These are phyloP conservation scores for Ophiosphaerella herpotricha DNA, from an alignment of 2,329 filamentous ascomycete species.

Conservation along the genomic window DNA sequence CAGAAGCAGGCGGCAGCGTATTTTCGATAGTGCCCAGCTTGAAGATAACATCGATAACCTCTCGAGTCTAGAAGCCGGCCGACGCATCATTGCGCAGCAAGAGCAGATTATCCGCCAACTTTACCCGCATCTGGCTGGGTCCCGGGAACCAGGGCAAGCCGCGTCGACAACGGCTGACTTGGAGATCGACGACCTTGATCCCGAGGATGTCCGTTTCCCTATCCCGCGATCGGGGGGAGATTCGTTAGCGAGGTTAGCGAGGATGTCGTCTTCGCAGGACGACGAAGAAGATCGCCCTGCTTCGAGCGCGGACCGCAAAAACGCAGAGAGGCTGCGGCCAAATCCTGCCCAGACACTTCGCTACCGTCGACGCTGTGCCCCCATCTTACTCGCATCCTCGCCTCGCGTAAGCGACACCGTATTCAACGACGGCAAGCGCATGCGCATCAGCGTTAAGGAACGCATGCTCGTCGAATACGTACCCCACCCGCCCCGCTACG, in stretches of 20 bases:
- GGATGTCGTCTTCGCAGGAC: slow-evolving; percentile 20
- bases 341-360: slow-evolving; percentile 46
- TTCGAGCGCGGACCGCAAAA: slow-evolving; percentile 5
- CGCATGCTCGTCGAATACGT: slow-evolving; percentile 50
- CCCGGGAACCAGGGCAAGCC: slow-evolving; percentile 10
- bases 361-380: slow-evolving; percentile 55
- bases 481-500: slow-evolving; percentile 52
- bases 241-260: slow-evolving; percentile 15
- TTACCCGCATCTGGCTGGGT: slow-evolving; percentile 49
- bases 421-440: slow-evolving; percentile 47
- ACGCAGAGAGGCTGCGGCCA: slow-evolving; percentile 21
- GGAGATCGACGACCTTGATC: slow-evolving; percentile 45
- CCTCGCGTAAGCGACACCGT: slow-evolving; percentile 54
- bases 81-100: slow-evolving; percentile 53
- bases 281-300: slow-evolving; percentile 27
- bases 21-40: slow-evolving; percentile 39
- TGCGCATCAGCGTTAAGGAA: slow-evolving; percentile 51
- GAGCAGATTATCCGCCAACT: slow-evolving; percentile 54
- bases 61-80: slow-evolving; percentile 35
- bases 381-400: slow-evolving; percentile 50
- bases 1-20: slow-evolving; percentile 44
- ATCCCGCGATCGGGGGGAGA: slow-evolving; percentile 20
- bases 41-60: slow-evolving; percentile 40
- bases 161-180: slow-evolving; percentile 26
- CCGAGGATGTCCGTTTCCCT: slow-evolving; percentile 45